Conservation (phyloP, 2,329 filamentous ascomycete species). For the Botryotinia convoluta region DNA sequence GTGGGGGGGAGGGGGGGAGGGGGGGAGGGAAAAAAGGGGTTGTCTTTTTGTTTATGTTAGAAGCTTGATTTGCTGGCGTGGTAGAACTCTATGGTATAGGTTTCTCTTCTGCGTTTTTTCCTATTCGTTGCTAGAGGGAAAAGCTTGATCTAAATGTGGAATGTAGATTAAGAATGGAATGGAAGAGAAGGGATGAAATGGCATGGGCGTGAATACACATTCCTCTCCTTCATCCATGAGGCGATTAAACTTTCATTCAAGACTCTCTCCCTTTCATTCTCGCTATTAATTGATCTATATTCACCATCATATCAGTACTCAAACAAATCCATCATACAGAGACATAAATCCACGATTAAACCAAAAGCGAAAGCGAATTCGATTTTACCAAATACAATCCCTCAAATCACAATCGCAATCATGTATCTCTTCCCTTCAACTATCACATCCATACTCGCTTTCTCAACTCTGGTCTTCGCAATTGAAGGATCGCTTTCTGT, state of each 20-base stretch:
- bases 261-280: background rate
- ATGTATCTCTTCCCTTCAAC: background rate
- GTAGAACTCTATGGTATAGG: too few relatives aligned
- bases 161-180: background rate
- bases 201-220: background rate
- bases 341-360: background rate
- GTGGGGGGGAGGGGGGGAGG: too few relatives aligned
- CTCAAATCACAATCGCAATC: background rate
- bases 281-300: fast-evolving
- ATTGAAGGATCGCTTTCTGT: background rate
- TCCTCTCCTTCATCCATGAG: background rate
- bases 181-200: background rate
- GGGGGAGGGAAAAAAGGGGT: too few relatives aligned
- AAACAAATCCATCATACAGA: fast-evolving
- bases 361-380: background rate
- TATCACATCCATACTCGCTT: background rate
- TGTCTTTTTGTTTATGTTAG: too few relatives aligned
- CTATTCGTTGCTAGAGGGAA: too few relatives aligned
- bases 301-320: background rate
- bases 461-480: background rate
- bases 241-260: background rate
- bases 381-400: background rate
- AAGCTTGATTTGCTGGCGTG: too few relatives aligned
- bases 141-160: background rate
- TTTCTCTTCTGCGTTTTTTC: too few relatives aligned